Base-by-base conservation (phyloP, 768 basidiomycete species). In the Asterophora lycoperdoides region DNA sequence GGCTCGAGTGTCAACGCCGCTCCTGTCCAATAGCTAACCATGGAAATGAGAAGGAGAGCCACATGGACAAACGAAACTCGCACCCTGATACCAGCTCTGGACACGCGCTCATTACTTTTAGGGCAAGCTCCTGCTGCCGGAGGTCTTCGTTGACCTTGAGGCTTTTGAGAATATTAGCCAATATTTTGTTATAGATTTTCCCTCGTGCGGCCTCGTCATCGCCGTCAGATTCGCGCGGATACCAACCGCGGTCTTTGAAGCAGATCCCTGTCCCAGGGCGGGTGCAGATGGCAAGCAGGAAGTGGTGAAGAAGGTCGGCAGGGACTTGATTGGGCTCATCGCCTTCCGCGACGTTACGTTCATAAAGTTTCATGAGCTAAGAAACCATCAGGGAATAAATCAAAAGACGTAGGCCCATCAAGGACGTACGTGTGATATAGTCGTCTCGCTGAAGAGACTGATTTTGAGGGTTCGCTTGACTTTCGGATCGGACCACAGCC, bases 241-340 rank as follows among this genome's bases (percentile, higher is more conserved):
- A 97, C 93, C 93, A 97, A 2, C 93, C 93, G 7, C 80, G 76
- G 58, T 94, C 91, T 44, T 72, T 80, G 68, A 95, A 96, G 60
- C 93, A 97, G 11, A 96, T 74, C 0, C 93, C 93, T 10, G 73
- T 68, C 0, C 93, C 93, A 0, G 90, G 88, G 19, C 79, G 80
- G 0, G 89, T 86, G 57, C 86, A 89, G 26, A 92, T 80, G 1
- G 86, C 86, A 20, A 94, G 77, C 9, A 96, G 69, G 64, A 96
- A 97, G 57, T 93, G 91, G 52, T 92, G 89, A 0, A 79, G 83
- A 3, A 95, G 74, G 54, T 94, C 84, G 1, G 86, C 91, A 8
- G 83, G 85, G 15, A 83, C 64, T 38, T 81, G 69, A 13, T 82
- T 80, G 2, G 69, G 61, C 15, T 77, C 71, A 1, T 65, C 63